Conservation (phyloP, 2,329 filamentous ascomycete species). For the Hysterium pulicare region DNA sequence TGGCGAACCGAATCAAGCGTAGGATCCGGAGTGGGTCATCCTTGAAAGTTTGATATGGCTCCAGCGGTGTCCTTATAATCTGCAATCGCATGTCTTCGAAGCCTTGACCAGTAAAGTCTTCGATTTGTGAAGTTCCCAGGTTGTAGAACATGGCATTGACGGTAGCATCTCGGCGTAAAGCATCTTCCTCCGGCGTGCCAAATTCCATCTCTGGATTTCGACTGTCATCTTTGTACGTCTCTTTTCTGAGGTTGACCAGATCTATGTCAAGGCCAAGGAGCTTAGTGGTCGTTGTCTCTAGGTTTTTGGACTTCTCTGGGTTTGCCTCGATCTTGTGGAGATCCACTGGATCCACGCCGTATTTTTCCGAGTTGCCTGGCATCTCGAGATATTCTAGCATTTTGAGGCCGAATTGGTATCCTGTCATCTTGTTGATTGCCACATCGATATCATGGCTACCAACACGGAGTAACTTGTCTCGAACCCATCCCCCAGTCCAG, state of each 20-base stretch:
- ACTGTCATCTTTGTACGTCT: conserved; percentile 85
- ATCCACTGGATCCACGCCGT: conserved; percentile 47
- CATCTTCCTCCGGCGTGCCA: conserved; percentile 87
- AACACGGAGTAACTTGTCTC: conserved; percentile 73
- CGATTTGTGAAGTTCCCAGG: conserved; percentile 70
- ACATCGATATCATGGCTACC: conserved; percentile 79
- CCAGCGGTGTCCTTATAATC: conserved; percentile 79
- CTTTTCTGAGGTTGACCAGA: conserved; percentile 89
- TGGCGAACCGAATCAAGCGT: conserved; percentile 85
- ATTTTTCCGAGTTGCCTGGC: conserved; percentile 58
- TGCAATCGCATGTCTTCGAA: conserved; percentile 68
- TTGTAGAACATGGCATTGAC: conserved; percentile 98
- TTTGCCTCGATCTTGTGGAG: conserved; percentile 89
- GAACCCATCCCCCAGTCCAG: conserved; percentile 84
- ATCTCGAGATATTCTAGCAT: conserved; percentile 66
- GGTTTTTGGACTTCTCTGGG: conserved; percentile 92
- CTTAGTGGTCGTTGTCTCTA: conserved; percentile 84
- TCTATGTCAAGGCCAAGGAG: conserved; percentile 88
- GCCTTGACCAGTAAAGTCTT: conserved; percentile 78
- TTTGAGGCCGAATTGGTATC: conserved; percentile 67
- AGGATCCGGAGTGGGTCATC: conserved; percentile 89
- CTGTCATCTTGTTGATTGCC: conserved; percentile 82
- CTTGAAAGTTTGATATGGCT: conserved; percentile 87
- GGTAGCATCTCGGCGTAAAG: conserved; percentile 82
- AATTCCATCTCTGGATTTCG: conserved; percentile 92